phyloP scores from a whole-genome alignment of 2,329 filamentous ascomycete species.

The Pseudomassariella vexata region DNA sequence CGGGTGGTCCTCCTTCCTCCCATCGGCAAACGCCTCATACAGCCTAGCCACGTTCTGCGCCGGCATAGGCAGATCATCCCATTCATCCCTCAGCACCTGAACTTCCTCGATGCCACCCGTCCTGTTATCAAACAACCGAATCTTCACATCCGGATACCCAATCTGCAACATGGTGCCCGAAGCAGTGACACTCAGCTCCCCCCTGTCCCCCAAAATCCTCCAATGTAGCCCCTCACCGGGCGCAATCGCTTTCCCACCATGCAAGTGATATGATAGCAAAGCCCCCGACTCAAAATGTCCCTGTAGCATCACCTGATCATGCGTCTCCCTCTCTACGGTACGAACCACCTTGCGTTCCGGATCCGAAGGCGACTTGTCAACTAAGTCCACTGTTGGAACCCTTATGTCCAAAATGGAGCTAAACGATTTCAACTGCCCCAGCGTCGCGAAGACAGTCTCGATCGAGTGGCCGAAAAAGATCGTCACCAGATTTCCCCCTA shows the following conservation, averaged over 20 bases:
- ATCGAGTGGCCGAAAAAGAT: conserved; percentile 4
- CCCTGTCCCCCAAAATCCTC: conserved; percentile 3
- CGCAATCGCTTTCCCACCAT: neutral
- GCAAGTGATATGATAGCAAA: conserved; percentile 1
- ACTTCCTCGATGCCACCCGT: neutral
- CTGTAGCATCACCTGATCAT: conserved; percentile 2
- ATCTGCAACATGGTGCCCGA: conserved; percentile 1
- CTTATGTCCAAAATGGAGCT: conserved; percentile 1
- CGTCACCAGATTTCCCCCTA: conserved; percentile 2
- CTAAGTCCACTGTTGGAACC: neutral
- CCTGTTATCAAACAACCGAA: neutral
- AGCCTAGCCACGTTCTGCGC: conserved; percentile 2
- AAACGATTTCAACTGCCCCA: neutral
- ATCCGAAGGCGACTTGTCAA: neutral
- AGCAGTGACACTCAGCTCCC: conserved; percentile 3
- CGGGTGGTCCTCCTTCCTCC: neutral
- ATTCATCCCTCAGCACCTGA: conserved; percentile 1
- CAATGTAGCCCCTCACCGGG: conserved; percentile 2
- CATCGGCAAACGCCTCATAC: conserved; percentile 2
- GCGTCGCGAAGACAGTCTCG: neutral
- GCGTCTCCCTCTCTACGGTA: conserved; percentile 1
- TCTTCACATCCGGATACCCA: conserved; percentile 1
- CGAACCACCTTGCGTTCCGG: neutral
- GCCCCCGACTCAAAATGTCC: conserved; percentile 1
- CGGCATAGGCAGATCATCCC: conserved; percentile 1